Conservation (phyloP, 2,329 filamentous ascomycete species). For the Arthrobotrys pseudoclavata region DNA sequence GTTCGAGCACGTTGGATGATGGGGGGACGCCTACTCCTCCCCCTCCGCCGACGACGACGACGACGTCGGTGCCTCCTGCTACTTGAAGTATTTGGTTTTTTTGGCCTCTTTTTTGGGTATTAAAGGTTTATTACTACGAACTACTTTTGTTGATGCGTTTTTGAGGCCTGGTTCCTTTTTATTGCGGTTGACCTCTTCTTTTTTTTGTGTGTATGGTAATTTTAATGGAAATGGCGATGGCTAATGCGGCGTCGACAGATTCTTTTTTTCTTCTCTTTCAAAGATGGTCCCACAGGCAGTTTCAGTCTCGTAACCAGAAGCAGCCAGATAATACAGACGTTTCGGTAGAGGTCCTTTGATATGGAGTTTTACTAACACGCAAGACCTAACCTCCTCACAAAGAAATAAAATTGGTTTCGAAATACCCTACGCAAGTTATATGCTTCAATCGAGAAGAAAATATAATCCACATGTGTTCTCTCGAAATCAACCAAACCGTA, state of each 20-base stretch:
- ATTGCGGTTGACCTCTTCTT: not conserved
- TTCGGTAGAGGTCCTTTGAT: not conserved
- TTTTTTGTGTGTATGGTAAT: conserved; percentile 47
- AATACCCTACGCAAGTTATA: not conserved
- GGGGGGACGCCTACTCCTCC: conserved; percentile 7
- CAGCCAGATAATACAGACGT: not conserved
- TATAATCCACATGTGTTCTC: not conserved
- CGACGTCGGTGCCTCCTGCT: not conserved
- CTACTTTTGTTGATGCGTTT: not conserved
- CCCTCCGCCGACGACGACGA: not conserved
- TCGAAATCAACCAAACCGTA: too few relatives aligned
- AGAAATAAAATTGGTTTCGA: conserved; percentile 9
- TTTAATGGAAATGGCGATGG: conserved; percentile 56
- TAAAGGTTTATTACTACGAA: not conserved
- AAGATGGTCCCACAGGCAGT: not conserved
- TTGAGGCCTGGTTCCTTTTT: not conserved
- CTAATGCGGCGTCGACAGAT: conserved; percentile 44
- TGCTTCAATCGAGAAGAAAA: not conserved
- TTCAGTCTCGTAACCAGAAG: too few relatives aligned
- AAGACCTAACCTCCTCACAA: not conserved
- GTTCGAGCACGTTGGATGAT: conserved; percentile 29
- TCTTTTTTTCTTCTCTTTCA: conserved; percentile 20
- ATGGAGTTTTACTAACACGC: too few relatives aligned
- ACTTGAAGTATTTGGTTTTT: not conserved
- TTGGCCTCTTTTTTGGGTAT: not conserved